phyloP scores from a whole-genome alignment of 2,329 filamentous ascomycete genomes.

The Metarhizium sp. region DNA sequence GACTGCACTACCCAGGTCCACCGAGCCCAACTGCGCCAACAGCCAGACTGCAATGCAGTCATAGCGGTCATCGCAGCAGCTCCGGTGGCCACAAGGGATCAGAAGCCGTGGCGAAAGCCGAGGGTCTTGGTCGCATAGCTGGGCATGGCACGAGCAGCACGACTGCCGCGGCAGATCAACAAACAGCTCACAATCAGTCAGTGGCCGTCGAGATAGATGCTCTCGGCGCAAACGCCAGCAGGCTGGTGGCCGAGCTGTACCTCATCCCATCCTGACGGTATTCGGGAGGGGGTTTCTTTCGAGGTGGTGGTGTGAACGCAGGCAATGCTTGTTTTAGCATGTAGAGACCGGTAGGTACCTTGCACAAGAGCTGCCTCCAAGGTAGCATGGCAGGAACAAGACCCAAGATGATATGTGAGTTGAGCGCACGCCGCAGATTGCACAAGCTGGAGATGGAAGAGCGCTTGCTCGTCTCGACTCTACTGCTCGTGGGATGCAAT shows the following conservation, averaged over 20 bases:
- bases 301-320: neutral
- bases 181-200: no score
- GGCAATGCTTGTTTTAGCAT: constrained; percentile 7
- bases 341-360: constrained; percentile 15
- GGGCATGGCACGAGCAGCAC: no score
- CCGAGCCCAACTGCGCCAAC: constrained; percentile 10
- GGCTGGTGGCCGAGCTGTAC: no score
- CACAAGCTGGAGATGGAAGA: neutral
- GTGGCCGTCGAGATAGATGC: no score
- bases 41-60: constrained; percentile 9
- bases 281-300: neutral
- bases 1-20: constrained; percentile 27
- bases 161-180: no score
- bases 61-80: constrained; percentile 8
- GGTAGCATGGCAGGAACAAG: neutral
- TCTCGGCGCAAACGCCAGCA: no score
- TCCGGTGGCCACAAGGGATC: neutral
- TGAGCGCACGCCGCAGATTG: neutral
- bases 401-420: neutral
- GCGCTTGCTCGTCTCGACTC: constrained; percentile 3
- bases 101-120: neutral
- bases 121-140: no score
- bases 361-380: neutral
- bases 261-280: neutral
- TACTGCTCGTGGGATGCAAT: neutral